Percentiles rank a stretch among this genome's conserved stretches.
These are phyloP conservation scores for Hyaloscypha finlandica DNA, from an alignment of 495 filamentous ascomycete species.

Conservation along the genomic window DNA sequence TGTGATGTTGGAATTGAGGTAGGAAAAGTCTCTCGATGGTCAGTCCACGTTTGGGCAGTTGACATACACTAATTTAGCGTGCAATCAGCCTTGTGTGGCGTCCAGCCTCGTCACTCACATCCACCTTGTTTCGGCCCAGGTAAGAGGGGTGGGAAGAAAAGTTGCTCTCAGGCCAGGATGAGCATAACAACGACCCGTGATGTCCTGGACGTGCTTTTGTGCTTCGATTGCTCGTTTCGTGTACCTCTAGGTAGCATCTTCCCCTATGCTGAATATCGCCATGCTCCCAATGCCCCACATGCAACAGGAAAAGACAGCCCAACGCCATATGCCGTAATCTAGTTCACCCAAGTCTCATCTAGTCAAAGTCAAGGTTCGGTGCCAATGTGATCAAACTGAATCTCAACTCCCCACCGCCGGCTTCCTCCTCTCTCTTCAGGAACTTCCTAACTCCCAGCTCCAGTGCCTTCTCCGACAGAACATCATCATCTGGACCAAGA, in stretches of 20 bases:
- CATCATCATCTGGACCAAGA: constrained; percentile 66
- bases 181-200: background rate
- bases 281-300: background rate
- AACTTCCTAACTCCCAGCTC: constrained; percentile 66
- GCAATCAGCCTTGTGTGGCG: constrained; percentile 13
- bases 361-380: constrained; percentile 56
- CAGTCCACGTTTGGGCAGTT: constrained; percentile 16
- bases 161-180: background rate
- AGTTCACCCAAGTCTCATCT: background rate
- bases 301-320: background rate
- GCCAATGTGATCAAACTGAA: constrained; percentile 76
- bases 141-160: too few species aligned
- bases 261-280: too few species aligned
- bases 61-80: constrained; percentile 6
- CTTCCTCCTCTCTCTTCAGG: constrained; percentile 58
- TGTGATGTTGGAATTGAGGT: constrained; percentile 5
- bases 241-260: background rate
- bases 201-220: background rate
- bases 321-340: background rate
- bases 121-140: background rate
- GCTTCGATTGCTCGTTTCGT: background rate
- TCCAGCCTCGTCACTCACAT: background rate
- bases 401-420: constrained; percentile 60
- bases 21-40: constrained; percentile 1
- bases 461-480: constrained; percentile 67